A percentile compares a stretch with the other conserved stretches of the same genome.
Conservation (phyloP, 2,329 filamentous ascomycete species). For the Neofusicoccum kwambonambiense region DNA sequence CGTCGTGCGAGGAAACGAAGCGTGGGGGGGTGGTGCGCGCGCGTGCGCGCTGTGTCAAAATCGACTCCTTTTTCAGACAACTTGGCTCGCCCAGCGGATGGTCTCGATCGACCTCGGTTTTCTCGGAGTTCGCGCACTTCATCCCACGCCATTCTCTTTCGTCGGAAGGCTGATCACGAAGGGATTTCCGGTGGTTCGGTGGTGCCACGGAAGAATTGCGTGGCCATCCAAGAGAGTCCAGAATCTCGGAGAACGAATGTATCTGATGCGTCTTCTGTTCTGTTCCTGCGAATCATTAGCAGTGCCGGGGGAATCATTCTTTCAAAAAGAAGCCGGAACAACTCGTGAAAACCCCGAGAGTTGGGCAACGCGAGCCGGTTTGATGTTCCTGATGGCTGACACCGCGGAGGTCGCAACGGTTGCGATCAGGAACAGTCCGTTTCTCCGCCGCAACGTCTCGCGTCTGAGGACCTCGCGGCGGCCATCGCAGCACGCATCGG, state of each 20-base stretch:
- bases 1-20: no score
- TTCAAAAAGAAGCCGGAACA: background rate
- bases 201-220: background rate
- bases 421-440: background rate
- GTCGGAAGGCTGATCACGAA: no score
- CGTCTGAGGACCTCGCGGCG: background rate
- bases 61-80: no score
- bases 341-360: background rate
- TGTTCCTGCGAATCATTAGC: background rate
- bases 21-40: no score
- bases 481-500: background rate
- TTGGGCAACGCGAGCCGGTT: background rate
- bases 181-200: background rate
- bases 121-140: no score
- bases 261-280: background rate
- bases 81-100: no score
- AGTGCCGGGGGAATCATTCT: background rate
- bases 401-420: background rate
- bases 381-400: conserved; percentile 2
- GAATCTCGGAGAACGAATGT: background rate
- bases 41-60: no score
- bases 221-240: no score
- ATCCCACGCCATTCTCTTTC: no score
- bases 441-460: conserved; percentile 2
- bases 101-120: no score